Percentiles rank a stretch among this genome's conserved stretches.
phyloP scores from a whole-genome alignment of 2,329 filamentous ascomycete genomes.

The Kalmusia sp. region DNA sequence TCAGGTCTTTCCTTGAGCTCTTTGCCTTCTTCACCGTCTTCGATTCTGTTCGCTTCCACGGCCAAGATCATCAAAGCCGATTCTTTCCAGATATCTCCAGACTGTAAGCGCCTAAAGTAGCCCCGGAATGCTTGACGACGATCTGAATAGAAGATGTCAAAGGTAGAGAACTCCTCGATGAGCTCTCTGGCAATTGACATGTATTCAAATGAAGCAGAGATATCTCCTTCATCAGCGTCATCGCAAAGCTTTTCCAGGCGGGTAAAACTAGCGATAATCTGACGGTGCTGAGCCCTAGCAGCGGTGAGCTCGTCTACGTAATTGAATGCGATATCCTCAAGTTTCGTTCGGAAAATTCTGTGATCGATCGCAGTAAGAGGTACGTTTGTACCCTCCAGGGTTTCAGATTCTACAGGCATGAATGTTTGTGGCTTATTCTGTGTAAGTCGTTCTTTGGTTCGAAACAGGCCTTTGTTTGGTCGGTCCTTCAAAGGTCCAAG shows the following conservation, averaged over 20 bases:
- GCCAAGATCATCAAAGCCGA: slow-evolving; percentile 44
- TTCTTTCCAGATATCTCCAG: slow-evolving; percentile 44
- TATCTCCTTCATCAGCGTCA: slow-evolving; percentile 57
- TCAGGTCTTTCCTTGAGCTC: slow-evolving; percentile 38
- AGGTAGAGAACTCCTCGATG: slow-evolving; percentile 66
- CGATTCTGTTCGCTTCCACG: slow-evolving; percentile 40
- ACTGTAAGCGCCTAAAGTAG: slow-evolving; percentile 42
- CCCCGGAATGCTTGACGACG: slow-evolving; percentile 52
- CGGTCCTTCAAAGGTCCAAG: slow-evolving; percentile 20
- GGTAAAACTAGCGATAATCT: slow-evolving; percentile 50
- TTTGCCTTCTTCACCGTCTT: slow-evolving; percentile 37
- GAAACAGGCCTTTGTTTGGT: slow-evolving; percentile 38
- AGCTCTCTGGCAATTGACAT: slow-evolving; percentile 65
- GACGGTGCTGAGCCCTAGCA: slow-evolving; percentile 42
- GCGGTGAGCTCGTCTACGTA: slow-evolving; percentile 52
- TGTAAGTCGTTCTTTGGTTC: slow-evolving; percentile 23
- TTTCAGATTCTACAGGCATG: slow-evolving; percentile 33
- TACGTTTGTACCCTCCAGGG: slow-evolving; percentile 37
- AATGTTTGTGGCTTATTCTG: slow-evolving; percentile 34
- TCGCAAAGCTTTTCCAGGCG: slow-evolving; percentile 52
- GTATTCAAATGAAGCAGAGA: slow-evolving; percentile 61
- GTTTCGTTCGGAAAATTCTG: slow-evolving; percentile 35
- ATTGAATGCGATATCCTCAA: slow-evolving; percentile 33
- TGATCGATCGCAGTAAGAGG: slow-evolving; percentile 37
- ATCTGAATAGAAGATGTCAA: slow-evolving; percentile 64